phyloP scores from a whole-genome alignment of 106 monocot genomes.

The Acanthochlamys bracteata region DNA sequence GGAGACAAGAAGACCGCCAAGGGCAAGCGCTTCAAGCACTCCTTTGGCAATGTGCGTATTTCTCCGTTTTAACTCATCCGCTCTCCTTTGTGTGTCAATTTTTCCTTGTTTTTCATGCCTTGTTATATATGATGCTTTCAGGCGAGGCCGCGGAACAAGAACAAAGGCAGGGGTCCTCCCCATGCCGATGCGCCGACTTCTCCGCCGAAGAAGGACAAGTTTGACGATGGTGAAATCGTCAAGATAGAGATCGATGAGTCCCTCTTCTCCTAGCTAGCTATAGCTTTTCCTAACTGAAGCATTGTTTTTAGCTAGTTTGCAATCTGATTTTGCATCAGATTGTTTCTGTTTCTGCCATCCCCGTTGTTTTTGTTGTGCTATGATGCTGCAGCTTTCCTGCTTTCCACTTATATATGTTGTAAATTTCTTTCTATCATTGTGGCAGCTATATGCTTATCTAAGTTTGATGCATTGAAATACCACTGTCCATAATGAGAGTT shows the following conservation, averaged over 20 bases:
- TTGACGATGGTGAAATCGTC: constrained; percentile 67
- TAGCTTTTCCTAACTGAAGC: too few species aligned
- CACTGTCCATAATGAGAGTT: too few species aligned
- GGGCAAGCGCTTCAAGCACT: constrained; percentile 91
- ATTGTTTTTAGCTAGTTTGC: neutral
- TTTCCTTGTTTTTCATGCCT: neutral
- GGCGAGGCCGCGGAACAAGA: constrained; percentile 89
- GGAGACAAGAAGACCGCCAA: constrained; percentile 94
- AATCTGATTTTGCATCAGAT: neutral
- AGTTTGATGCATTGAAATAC: too few species aligned
- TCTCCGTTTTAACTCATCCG: neutral
- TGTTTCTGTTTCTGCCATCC: neutral
- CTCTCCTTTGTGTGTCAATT: neutral
- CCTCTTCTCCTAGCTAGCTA: constrained; percentile 27
- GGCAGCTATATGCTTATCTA: too few species aligned
- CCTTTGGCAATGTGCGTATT: constrained; percentile 74
- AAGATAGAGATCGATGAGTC: constrained; percentile 74
- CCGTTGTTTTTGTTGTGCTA: neutral
- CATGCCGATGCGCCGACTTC: constrained; percentile 43
- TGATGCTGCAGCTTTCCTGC: neutral
- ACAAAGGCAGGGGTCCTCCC: constrained; percentile 81
- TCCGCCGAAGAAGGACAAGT: constrained; percentile 69
- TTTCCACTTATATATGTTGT: neutral
- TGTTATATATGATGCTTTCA: neutral
- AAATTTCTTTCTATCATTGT: too few species aligned